Evolutionary conservation across 768 basidiomycete genomes (phyloP).

Genomic region (Tylopilus felleus): DNA sequence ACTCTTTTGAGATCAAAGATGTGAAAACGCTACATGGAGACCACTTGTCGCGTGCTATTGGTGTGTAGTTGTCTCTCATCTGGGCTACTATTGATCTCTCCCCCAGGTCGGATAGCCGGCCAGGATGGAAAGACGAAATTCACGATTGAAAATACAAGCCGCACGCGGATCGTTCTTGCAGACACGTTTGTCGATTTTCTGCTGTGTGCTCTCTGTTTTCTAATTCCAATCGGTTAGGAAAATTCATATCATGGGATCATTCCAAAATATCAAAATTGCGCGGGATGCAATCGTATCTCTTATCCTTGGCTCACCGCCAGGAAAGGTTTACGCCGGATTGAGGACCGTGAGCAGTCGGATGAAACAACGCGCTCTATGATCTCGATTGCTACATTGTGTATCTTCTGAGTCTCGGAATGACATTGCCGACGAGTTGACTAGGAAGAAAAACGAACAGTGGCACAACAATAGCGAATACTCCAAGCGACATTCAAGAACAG

Average conservation of each 20-base stretch:
- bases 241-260: slow-evolving; percentile 98
- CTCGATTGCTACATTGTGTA: slow-evolving; percentile 7
- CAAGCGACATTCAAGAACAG: background rate
- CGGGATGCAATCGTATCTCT: slow-evolving; percentile 94
- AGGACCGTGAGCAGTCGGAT: slow-evolving; percentile 89
- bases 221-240: slow-evolving; percentile 51
- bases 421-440: slow-evolving; percentile 9
- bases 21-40: slow-evolving; percentile 98
- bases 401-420: slow-evolving; percentile 1
- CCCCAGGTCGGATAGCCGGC: slow-evolving; percentile 89
- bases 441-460: slow-evolving; percentile 1
- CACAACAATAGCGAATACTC: background rate
- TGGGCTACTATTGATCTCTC: slow-evolving; percentile 4
- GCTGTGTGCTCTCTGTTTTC: background rate
- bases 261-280: slow-evolving; percentile 98
- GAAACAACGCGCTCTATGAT: slow-evolving; percentile 84
- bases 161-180: slow-evolving; percentile 97
- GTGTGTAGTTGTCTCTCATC: slow-evolving; percentile 36
- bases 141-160: slow-evolving; percentile 94
- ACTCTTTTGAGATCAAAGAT: slow-evolving; percentile 98
- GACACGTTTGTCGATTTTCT: slow-evolving; percentile 69
- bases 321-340: slow-evolving; percentile 88
- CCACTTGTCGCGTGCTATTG: slow-evolving; percentile 97
- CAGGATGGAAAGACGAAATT: slow-evolving; percentile 99
- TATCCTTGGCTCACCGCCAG: slow-evolving; percentile 93